Conservation (phyloP, 106 monocot genomes). For the Vanilla planifolia region DNA sequence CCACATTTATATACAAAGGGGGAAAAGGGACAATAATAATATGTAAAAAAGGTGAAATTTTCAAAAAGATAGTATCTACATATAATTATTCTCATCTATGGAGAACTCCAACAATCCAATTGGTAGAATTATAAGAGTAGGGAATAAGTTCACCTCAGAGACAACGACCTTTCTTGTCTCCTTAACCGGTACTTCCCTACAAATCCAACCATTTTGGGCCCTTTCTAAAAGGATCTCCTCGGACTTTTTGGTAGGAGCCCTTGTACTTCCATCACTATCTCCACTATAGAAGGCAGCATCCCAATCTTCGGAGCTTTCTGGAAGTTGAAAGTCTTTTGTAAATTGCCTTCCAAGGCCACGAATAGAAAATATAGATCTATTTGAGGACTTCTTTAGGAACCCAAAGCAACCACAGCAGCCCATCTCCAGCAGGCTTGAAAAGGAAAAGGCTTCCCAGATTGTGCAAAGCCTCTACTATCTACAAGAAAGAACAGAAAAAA, state of each 20-base stretch:
- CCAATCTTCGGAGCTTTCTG: constrained; percentile 18
- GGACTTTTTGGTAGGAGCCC: constrained; percentile 11
- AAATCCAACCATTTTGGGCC: constrained; percentile 40
- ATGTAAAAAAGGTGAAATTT: too few relatives aligned
- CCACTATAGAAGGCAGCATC: constrained; percentile 28
- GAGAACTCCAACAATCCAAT: too few relatives aligned
- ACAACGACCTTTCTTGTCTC: constrained; percentile 46
- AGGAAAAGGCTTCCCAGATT: neutral
- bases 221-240: constrained; percentile 40
- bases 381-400: constrained; percentile 51
- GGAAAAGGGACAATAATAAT: too few relatives aligned
- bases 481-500: neutral
- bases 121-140: too few relatives aligned
- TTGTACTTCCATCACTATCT: constrained; percentile 10
- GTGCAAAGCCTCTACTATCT: neutral
- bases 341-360: constrained; percentile 13
- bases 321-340: constrained; percentile 22
- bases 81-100: too few relatives aligned
- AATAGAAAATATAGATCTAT: constrained; percentile 19
- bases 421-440: constrained; percentile 23
- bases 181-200: constrained; percentile 70
- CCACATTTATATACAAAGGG: too few relatives aligned
- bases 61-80: too few relatives aligned
- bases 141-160: constrained; percentile 23
- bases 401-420: constrained; percentile 79